Evolutionary conservation across 371 early-diverging fungal genomes (phyloP), one percentile per base, ranked within the genome.

Genomic region (Apophysomyces sp.): DNA sequence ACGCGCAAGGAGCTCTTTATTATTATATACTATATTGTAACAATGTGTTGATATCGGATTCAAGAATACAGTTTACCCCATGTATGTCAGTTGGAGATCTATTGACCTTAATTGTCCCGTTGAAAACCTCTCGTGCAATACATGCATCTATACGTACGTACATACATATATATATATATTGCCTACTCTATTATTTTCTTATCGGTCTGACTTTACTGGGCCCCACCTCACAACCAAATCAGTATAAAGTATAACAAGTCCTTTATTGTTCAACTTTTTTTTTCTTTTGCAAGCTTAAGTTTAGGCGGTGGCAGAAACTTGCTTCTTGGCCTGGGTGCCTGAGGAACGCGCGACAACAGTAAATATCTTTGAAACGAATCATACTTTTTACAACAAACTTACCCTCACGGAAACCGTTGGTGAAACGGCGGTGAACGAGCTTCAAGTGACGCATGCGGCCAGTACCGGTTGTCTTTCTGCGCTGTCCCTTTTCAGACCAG

Each of bases 391-490:
- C 16, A 41, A 7, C 41, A 1, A 1, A 54, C 52, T 64, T 76
- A 85, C 93, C 91, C 81, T 92, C 92, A 81, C 93, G 92, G 95
- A 98, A 98, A 67, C 97, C 97, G 86, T 96, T 97, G 90, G 93
- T 95, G 93, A 95, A 95, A 66, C 97, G 91, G 66, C 92, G 85
- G 77, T 92, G 82, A 58, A 98, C 85, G 68, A 74, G 84, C 90
- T 95, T 97, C 83, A 99, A 84, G 90, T 99, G 86, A 62, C 92
- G 85, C 96, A 95, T 96, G 77, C 98, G 94, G 69, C 99, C 99
- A 68, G 98, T 97, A 77, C 99, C 99, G 78, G 96, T 94, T 74
- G 97, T 96, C 90, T 93, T 94, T 90, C 99, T 93, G 73, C 99
- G 90, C 82, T 89, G 89, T 76, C 92, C 97, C 92, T 99, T 99